Conservation (phyloP, 306 rosid species). For the Cucurbita maxima region DNA sequence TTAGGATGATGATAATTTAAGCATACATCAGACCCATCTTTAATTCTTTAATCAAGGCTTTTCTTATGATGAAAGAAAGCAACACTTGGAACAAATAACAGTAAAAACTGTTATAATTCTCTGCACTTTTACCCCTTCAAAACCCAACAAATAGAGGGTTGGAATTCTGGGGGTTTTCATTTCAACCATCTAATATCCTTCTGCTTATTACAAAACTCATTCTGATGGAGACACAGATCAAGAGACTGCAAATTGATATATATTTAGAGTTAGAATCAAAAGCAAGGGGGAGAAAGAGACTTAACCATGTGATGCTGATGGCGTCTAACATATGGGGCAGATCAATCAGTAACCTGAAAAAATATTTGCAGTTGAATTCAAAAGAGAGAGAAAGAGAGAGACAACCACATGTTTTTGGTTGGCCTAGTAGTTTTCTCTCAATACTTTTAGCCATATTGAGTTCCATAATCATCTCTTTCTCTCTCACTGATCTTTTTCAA, state of each 20-base stretch:
- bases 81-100: background rate
- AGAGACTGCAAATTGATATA: background rate
- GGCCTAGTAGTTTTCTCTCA: background rate
- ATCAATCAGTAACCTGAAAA: background rate
- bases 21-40: background rate
- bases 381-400: background rate
- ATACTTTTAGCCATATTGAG: background rate
- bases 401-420: background rate
- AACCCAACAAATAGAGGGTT: background rate
- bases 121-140: background rate
- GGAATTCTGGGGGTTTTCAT: background rate
- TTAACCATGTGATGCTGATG: background rate
- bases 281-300: background rate
- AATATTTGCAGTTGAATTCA: background rate
- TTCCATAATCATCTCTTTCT: background rate
- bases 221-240: background rate
- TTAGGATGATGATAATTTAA: background rate
- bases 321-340: background rate
- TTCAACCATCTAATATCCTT: background rate
- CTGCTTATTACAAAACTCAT: too few relatives aligned
- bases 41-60: background rate
- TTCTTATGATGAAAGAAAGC: background rate
- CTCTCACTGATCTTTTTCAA: background rate
- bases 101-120: background rate
- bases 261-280: background rate